A percentile compares a stretch with the other conserved stretches of the same genome.
phyloP scores from a whole-genome alignment of 768 basidiomycete genomes.

The Trametes elegans region DNA sequence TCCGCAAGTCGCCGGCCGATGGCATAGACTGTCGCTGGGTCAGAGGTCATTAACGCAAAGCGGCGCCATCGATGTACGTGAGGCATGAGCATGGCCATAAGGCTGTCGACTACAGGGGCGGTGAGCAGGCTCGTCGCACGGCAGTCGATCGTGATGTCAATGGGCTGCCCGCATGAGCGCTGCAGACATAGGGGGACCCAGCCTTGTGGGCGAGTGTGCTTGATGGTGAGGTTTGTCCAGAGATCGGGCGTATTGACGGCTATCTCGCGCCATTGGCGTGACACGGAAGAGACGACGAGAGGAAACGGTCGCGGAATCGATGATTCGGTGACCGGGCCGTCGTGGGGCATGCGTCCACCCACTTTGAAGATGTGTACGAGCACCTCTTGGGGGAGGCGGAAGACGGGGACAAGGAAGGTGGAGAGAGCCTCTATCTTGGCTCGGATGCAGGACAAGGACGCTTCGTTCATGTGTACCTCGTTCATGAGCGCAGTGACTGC shows the following conservation, averaged over 20 bases:
- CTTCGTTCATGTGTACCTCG: conserved; percentile 22
- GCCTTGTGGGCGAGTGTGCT: conserved; percentile 13
- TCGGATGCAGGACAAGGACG: conserved; percentile 21
- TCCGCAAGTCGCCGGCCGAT: conserved; percentile 18
- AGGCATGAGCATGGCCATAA: conserved; percentile 15
- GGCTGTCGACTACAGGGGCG: conserved; percentile 12
- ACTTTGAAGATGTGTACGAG: conserved; percentile 23
- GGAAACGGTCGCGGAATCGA: conserved; percentile 15
- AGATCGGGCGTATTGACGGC: conserved; percentile 19
- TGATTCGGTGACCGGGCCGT: conserved; percentile 10
- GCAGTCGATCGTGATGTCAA: conserved; percentile 25
- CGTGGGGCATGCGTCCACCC: conserved; percentile 16
- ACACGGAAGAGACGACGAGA: conserved; percentile 23
- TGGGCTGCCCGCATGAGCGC: conserved; percentile 12
- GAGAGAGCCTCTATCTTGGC: conserved; percentile 23
- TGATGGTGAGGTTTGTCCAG: conserved; percentile 24
- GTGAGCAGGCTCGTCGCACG: conserved; percentile 14
- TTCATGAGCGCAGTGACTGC: conserved; percentile 16
- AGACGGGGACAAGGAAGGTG: conserved; percentile 24
- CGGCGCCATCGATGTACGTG: conserved; percentile 22
- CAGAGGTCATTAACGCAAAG: conserved; percentile 21
- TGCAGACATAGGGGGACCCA: conserved; percentile 21
- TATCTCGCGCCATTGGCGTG: conserved; percentile 23
- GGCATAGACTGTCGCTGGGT: conserved; percentile 14
- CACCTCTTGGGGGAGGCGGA: conserved; percentile 23